Base-by-base conservation (phyloP, 2,329 filamentous ascomycete species). In the Penicillium sp. region DNA sequence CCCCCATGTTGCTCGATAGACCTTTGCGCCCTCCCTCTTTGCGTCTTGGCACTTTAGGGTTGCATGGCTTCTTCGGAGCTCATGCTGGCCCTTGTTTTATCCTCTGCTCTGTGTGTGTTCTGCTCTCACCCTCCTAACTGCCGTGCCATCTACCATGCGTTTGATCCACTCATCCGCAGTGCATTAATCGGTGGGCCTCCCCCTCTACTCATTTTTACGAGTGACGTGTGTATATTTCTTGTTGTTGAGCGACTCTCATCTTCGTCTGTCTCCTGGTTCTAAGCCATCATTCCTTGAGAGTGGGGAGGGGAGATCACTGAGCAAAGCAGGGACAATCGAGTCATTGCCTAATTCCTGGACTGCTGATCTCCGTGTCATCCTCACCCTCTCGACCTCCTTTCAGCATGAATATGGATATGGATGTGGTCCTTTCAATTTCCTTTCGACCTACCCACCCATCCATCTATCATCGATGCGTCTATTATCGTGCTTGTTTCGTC, bases 191-290 rank as follows among this genome's bases (percentile, higher is more conserved):
- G 36, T 44, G 18, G 18, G 3, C 18, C 3, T n/a, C n/a, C 45
- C 51, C 62, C 58, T 57, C 53, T 53, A 52, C 49, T 62, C 58
- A 64, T 63, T 58, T 60, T 65, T 55, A 66, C 50, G 63, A 66
- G 58, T 64, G 61, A 66, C 58, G 59, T 60, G 55, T 58, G 54
- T 58, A 54, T 58, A 50, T 50, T 59, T 51, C 56, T 44, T 50
- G 51, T 50, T 55, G 48, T 53, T 50, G 55, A 58, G 52, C 52
- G 44, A 46, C 47, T 46, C 44, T 50, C 50, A 46, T 46, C 39
- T 50, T 40, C 47, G 40, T 52, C 39, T 39, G 48, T 46, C 42
- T 48, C 25, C 46, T 51, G 46, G 18, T 24, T 8, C 6, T 43
- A 34, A 27, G 25, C 6, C 34, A 25, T 27, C 43, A 26, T 8